phyloP scores from a whole-genome alignment of 306 rosid species.

The Vigna trinervia region DNA sequence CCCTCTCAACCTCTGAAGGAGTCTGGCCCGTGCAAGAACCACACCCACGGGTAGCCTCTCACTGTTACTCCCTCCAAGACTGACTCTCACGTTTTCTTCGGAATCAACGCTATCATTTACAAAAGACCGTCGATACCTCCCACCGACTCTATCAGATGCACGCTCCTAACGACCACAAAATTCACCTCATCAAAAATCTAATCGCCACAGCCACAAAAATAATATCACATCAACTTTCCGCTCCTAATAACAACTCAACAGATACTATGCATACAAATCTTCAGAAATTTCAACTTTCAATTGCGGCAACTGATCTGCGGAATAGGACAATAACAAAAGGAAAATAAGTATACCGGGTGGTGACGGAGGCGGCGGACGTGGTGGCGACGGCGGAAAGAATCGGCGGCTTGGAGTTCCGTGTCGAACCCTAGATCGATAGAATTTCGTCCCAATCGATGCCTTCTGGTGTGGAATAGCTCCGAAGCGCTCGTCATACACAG shows the following conservation, averaged over 20 bases:
- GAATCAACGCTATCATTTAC: constrained; percentile 49
- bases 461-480: constrained; percentile 73
- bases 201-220: not conserved
- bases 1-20: constrained; percentile 87
- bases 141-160: constrained; percentile 52
- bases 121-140: constrained; percentile 43
- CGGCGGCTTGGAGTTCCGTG: constrained; percentile 46
- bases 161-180: constrained; percentile 54
- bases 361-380: constrained; percentile 53
- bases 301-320: not conserved
- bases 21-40: constrained; percentile 82
- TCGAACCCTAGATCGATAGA: constrained; percentile 51
- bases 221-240: constrained; percentile 1
- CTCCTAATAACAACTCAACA: not conserved
- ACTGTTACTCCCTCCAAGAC: constrained; percentile 46
- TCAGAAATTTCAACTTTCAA: not conserved
- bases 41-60: constrained; percentile 84
- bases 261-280: not conserved
- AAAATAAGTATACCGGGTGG: constrained; percentile 43
- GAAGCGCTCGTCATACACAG: constrained; percentile 95
- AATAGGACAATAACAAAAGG: not conserved
- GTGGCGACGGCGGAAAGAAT: constrained; percentile 56
- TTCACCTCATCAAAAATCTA: not conserved
- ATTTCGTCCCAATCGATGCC: constrained; percentile 79
- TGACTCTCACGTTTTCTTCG: constrained; percentile 48